Conservation (phyloP, 2,329 filamentous ascomycete genomes). For the Amylocarpus encephaloides region DNA sequence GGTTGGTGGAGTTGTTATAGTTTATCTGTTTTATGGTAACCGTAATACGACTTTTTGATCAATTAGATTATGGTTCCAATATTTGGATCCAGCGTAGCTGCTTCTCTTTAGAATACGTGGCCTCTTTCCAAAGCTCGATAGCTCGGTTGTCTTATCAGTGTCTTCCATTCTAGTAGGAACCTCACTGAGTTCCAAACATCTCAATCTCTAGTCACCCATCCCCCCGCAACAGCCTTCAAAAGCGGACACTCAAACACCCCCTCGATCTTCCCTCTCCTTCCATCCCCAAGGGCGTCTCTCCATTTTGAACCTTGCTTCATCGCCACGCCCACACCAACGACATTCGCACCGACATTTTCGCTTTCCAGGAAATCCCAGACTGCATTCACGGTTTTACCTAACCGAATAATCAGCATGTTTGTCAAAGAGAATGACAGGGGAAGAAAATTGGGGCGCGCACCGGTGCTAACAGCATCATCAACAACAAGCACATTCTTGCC, state of each 20-base stretch:
- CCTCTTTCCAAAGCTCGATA: too few relatives aligned
- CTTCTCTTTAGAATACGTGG: too few relatives aligned
- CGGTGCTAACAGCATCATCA: slow-evolving; percentile 27
- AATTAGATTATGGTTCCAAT: too few relatives aligned
- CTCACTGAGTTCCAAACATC: too few relatives aligned
- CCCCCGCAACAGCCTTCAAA: slow-evolving; percentile 19
- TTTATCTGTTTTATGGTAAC: too few relatives aligned
- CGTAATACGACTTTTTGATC: too few relatives aligned
- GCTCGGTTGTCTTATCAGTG: too few relatives aligned
- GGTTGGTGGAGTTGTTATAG: too few relatives aligned
- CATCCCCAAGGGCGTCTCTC: slow-evolving; percentile 16
- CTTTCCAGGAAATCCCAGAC: slow-evolving; percentile 27
- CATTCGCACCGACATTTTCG: slow-evolving; percentile 8
- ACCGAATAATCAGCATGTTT: background rate
- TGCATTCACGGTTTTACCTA: slow-evolving; percentile 22
- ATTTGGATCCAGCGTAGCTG: too few relatives aligned
- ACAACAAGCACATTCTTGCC: slow-evolving; percentile 21
- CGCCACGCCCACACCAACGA: slow-evolving; percentile 22
- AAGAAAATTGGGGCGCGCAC: background rate
- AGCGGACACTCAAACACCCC: slow-evolving; percentile 26
- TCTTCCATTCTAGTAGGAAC: too few relatives aligned
- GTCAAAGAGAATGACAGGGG: background rate
- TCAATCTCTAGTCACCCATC: slow-evolving; percentile 42
- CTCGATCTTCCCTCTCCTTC: slow-evolving; percentile 12
- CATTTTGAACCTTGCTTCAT: slow-evolving; percentile 28